phyloP scores from a whole-genome alignment of 1,284 basidiomycete species.

The Apiotrichum laibachii region DNA sequence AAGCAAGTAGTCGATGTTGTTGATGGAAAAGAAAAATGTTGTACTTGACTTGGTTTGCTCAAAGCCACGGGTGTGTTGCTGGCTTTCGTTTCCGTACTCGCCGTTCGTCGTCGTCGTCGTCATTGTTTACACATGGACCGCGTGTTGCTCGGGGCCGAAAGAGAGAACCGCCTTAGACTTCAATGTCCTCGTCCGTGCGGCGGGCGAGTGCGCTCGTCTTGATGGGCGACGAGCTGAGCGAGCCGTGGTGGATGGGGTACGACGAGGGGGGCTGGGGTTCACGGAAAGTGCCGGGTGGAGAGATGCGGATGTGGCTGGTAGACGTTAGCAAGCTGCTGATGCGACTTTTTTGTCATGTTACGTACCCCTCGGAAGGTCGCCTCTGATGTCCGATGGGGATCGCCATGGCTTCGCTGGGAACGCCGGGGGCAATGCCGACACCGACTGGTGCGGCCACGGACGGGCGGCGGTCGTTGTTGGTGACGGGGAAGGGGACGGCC shows the following conservation, averaged over 20 bases:
- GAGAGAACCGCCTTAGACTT: constrained; percentile 8
- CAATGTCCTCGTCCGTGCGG: constrained; percentile 42
- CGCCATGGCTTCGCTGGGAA: constrained; percentile 38
- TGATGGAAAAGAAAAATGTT: neutral
- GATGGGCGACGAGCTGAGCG: constrained; percentile 45
- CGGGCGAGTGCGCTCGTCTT: constrained; percentile 46
- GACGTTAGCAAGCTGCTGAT: neutral
- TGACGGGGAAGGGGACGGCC: constrained; percentile 12
- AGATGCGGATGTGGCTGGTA: constrained; percentile 34
- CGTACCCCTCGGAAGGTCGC: constrained; percentile 43
- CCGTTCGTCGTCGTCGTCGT: too few species aligned
- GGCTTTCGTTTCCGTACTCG: neutral
- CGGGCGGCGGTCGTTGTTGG: constrained; percentile 11
- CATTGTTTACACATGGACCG: neutral
- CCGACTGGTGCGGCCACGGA: constrained; percentile 28
- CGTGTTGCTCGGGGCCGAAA: neutral
- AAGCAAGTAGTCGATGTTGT: neutral
- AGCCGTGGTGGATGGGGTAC: constrained; percentile 44
- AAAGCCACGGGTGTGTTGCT: neutral
- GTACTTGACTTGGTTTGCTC: neutral
- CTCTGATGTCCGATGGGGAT: constrained; percentile 36
- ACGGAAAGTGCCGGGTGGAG: constrained; percentile 41
- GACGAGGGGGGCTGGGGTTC: constrained; percentile 38
- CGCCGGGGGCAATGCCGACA: constrained; percentile 44
- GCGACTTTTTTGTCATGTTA: neutral